phyloP scores from a whole-genome alignment of 352 stramenopile species.

The Phytophthora fragariaefolia region DNA sequence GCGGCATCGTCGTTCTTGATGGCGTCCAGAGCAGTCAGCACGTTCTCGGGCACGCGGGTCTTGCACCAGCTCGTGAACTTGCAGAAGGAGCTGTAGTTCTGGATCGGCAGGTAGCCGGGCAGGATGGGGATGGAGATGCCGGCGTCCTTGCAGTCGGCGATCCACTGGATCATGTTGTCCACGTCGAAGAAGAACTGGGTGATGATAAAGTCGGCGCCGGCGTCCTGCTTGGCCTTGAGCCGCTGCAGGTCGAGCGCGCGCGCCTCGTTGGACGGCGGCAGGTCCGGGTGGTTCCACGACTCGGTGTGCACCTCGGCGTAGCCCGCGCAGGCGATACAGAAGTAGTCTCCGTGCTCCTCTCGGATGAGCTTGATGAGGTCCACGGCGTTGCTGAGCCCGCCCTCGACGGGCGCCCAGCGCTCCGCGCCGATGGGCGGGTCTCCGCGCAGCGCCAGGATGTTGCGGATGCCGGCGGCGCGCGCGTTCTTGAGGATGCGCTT shows the following conservation, averaged over 20 bases:
- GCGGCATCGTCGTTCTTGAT: slow-evolving; percentile 96
- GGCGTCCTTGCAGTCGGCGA: slow-evolving; percentile 90
- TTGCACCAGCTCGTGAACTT: slow-evolving; percentile 99
- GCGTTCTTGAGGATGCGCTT: slow-evolving; percentile 72
- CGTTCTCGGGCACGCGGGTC: slow-evolving; percentile 93
- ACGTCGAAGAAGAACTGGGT: slow-evolving; percentile 99
- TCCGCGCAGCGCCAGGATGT: slow-evolving; percentile 98
- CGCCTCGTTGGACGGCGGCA: slow-evolving; percentile 82
- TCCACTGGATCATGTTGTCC: slow-evolving; percentile 96
- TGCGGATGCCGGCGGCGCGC: slow-evolving; percentile 92
- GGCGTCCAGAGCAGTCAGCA: slow-evolving; percentile 69
- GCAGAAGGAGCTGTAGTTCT: slow-evolving; percentile 96
- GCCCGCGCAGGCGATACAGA: slow-evolving; percentile 96
- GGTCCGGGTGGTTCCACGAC: slow-evolving; percentile 85
- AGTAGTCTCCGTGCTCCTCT: slow-evolving; percentile 95
- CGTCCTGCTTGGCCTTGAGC: slow-evolving; percentile 97
- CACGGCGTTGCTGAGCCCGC: slow-evolving; percentile 93
- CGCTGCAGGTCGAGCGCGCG: slow-evolving; percentile 94
- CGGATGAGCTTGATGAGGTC: slow-evolving; percentile 98
- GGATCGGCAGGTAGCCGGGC: slow-evolving; percentile 91
- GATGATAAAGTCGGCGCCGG: slow-evolving; percentile 98
- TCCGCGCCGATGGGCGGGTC: slow-evolving; percentile 95
- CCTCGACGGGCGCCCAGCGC: slow-evolving; percentile 82
- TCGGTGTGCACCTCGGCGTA: slow-evolving; percentile 96
- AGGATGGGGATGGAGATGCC: slow-evolving; percentile 97